Evolutionary conservation across 371 early-diverging fungal genomes (phyloP), one percentile per base, ranked within the genome.

Genomic region (Mortierella sp.): DNA sequence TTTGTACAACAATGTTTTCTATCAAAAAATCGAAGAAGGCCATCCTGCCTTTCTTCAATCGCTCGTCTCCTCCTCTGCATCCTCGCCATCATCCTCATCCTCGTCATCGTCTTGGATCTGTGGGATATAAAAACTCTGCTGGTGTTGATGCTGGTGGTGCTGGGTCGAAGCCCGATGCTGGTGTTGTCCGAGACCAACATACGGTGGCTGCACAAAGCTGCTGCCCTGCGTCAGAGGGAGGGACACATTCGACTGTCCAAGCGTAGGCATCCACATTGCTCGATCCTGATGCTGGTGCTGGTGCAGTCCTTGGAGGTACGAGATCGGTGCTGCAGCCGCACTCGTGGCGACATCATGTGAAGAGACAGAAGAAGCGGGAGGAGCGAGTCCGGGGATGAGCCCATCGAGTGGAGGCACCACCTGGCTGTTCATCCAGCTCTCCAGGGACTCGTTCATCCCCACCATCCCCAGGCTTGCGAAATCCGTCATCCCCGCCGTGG

Each of bases 41-140:
- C n/a, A n/a, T n/a, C n/a, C n/a, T n/a, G n/a, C n/a, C n/a, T n/a
- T n/a, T n/a, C n/a, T n/a, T n/a, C n/a, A n/a, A n/a, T n/a, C n/a
- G n/a, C n/a, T n/a, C n/a, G n/a, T n/a, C n/a, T n/a, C n/a, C n/a
- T n/a, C n/a, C n/a, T n/a, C n/a, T n/a, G n/a, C n/a, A 13, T 40
- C 43, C 2, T 45, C 63, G 5, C 31, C 68, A 31, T 48, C 37
- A 10, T 73, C 66, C 53, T 68, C 66, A 9, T 71, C 71, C 13
- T 72, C 73, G 14, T 83, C 83, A 24, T 82, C 82, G 16, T 80
- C 81, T 29, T 73, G 70, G 72, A 71, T 68, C 53, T 78, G 76
- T 1, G 83, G 83, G 55, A 83, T 83, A 63, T 83, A 78, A 44
- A 78, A 83, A 3, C 79, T 39, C 63, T 82, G 81, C 37, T 77